A percentile compares a stretch with the other conserved stretches of the same genome.
Conservation (phyloP, 495 filamentous ascomycete genomes). For the Daldinia concentrica region DNA sequence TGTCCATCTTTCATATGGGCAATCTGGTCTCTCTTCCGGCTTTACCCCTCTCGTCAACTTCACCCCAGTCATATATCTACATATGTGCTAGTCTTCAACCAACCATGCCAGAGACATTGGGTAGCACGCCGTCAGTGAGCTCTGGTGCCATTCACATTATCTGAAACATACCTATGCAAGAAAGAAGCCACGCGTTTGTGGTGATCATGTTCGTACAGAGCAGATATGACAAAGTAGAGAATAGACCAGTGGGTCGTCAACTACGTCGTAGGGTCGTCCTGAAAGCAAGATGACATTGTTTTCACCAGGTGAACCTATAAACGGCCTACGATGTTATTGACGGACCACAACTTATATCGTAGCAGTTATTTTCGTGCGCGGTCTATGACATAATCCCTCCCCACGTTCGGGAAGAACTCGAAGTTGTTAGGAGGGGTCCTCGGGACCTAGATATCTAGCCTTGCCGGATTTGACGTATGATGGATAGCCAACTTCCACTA, state of each 20-base stretch:
- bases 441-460: slow-evolving; percentile 39
- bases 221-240: slow-evolving; percentile 8
- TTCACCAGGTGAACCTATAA: slow-evolving; percentile 15
- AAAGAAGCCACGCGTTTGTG: slow-evolving; percentile 33
- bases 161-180: slow-evolving; percentile 40
- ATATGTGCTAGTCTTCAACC: slow-evolving; percentile 9
- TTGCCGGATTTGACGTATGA: slow-evolving; percentile 33
- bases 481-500: slow-evolving; percentile 14
- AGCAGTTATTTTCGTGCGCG: slow-evolving; percentile 18
- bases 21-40: slow-evolving; percentile 12
- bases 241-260: slow-evolving; percentile 13
- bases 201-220: slow-evolving; percentile 27
- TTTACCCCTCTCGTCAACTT: slow-evolving; percentile 35
- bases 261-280: slow-evolving; percentile 23
- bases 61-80: slow-evolving; percentile 12
- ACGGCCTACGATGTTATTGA: slow-evolving; percentile 19
- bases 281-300: slow-evolving; percentile 36
- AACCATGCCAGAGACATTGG: slow-evolving; percentile 9
- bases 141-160: slow-evolving; percentile 11
- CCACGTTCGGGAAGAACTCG: slow-evolving; percentile 19
- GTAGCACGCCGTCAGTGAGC: slow-evolving; percentile 26
- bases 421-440: slow-evolving; percentile 16
- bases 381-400: slow-evolving; percentile 40
- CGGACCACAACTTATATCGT: slow-evolving; percentile 1
- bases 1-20: slow-evolving; percentile 22